Conservation (phyloP, 2,329 filamentous ascomycete species). For the Fusarium pseudonygamai region DNA sequence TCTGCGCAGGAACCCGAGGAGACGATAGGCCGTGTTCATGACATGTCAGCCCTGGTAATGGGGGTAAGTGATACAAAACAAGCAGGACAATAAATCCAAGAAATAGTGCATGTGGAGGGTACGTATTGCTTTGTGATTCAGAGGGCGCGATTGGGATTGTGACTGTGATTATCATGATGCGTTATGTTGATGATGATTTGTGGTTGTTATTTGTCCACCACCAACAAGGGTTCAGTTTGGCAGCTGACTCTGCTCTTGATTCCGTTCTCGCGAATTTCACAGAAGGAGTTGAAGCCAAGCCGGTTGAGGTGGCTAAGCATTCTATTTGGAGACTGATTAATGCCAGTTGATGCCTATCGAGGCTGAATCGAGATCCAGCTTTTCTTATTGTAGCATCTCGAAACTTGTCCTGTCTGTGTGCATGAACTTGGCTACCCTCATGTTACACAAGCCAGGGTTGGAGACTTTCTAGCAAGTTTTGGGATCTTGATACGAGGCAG, state of each 20-base stretch:
- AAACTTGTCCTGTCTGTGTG: slow-evolving; percentile 11
- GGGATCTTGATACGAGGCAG: background rate
- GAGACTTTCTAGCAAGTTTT: background rate
- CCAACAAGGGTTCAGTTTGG: slow-evolving; percentile 5
- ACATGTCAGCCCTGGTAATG: slow-evolving; percentile 18
- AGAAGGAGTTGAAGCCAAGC: background rate
- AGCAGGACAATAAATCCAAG: slow-evolving; percentile 3
- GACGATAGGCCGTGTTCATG: slow-evolving; percentile 35
- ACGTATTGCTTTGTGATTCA: slow-evolving; percentile 9
- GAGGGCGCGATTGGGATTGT: slow-evolving; percentile 5
- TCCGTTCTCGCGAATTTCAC: background rate
- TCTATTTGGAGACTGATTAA: background rate
- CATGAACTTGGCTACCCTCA: slow-evolving; percentile 17
- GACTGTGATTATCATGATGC: slow-evolving; percentile 9
- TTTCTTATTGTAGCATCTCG: slow-evolving; percentile 11
- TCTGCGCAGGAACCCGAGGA: slow-evolving; percentile 46
- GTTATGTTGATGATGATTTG: slow-evolving; percentile 5
- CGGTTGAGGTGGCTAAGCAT: slow-evolving; percentile 8
- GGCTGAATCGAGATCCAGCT: slow-evolving; percentile 27
- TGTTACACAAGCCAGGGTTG: slow-evolving; percentile 14
- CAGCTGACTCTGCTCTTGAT: slow-evolving; percentile 1
- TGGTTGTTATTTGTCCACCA: slow-evolving; percentile 9
- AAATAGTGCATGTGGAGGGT: slow-evolving; percentile 36
- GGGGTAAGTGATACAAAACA: background rate
- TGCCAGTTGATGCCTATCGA: background rate